Evolutionary conservation across 306 rosid genomes (phyloP).

Genomic region (Trifolium repens): DNA sequence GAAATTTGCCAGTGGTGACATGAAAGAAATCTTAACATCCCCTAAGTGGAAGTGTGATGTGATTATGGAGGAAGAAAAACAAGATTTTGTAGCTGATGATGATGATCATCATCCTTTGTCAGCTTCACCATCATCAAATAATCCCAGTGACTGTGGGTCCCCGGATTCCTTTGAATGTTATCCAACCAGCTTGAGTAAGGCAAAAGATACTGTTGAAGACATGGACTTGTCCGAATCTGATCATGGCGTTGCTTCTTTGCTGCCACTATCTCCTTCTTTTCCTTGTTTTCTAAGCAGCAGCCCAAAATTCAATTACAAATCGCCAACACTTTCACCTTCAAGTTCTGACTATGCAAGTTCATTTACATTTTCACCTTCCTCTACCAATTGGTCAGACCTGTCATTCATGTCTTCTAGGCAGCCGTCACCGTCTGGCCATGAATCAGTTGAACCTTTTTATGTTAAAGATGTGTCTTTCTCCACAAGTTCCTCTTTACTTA

Average conservation of each 20-base stretch:
- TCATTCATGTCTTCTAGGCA: constrained; percentile 71
- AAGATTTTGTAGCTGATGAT: constrained; percentile 40
- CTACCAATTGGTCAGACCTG: constrained; percentile 90
- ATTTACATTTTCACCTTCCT: constrained; percentile 83
- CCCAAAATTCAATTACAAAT: constrained; percentile 66
- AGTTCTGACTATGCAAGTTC: constrained; percentile 85
- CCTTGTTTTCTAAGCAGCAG: constrained; percentile 57
- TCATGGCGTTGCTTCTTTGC: constrained; percentile 45
- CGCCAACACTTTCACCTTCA: constrained; percentile 86
- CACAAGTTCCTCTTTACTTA: constrained; percentile 45
- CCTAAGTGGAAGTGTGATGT: constrained; percentile 52
- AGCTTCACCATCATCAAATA: constrained; percentile 48
- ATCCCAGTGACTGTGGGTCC: constrained; percentile 54
- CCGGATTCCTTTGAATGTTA: constrained; percentile 72
- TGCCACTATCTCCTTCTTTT: constrained; percentile 61
- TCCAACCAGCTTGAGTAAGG: constrained; percentile 41
- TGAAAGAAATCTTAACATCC: constrained; percentile 62
- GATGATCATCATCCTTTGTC: constrained; percentile 49
- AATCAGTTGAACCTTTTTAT: constrained; percentile 56
- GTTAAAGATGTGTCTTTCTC: constrained; percentile 54
- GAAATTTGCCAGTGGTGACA: constrained; percentile 60
- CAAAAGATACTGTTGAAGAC: constrained; percentile 41
- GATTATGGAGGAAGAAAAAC: constrained; percentile 49
- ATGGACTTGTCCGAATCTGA: constrained; percentile 49
- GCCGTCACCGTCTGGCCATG: constrained; percentile 82